Evolutionary conservation across 1,284 basidiomycete genomes (phyloP), one percentile per base, ranked within the genome.

Genomic region (Trichosporon sp.): DNA sequence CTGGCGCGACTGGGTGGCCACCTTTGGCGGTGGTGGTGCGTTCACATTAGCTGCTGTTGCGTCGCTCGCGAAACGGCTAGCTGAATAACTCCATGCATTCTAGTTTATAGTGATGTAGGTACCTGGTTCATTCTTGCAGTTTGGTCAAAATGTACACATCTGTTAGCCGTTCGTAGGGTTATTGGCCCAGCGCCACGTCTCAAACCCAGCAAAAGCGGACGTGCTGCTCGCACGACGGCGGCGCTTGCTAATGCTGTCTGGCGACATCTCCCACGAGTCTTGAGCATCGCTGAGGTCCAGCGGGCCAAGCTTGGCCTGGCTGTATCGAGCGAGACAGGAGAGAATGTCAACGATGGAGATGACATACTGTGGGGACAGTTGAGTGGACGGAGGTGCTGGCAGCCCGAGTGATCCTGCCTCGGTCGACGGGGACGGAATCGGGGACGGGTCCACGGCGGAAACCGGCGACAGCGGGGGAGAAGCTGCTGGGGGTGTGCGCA

Each of bases 341-440:
- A 81, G 71, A 35, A 81, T 77, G 59, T 81, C 80, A 2, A 78
- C 70, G 16, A 78, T 79, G 11, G 79, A 79, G 1, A 81, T 74
- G 43, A 81, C 79, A 56, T 76, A 78, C 59, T 80, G 78, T 3
- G 76, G 70, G 2, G 78, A 79, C 14, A 79, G 69, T 66, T 74
- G 76, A 2, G 78, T 77, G 1, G 76, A 68, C 1, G 79, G 77
- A 1, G 79, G 77, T 1, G 71, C 35, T 0, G 79, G 79, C 1
- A 79, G 75, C 31, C 74, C 76, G n/a, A 77, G 32, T 7, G 71
- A 75, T 12, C 32, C 59, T 0, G 74, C 64, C 0, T 71, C 72
- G 2, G 71, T 40, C 2, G 69, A 73, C 21, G 73, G 75, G 6
- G 71, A 76, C 4, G 74, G 72, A 10, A 69, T 68, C 0, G 74